Evolutionary conservation across 768 basidiomycete genomes (phyloP), one percentile per base, ranked within the genome.

Genomic region (Pleurotus djamor): DNA sequence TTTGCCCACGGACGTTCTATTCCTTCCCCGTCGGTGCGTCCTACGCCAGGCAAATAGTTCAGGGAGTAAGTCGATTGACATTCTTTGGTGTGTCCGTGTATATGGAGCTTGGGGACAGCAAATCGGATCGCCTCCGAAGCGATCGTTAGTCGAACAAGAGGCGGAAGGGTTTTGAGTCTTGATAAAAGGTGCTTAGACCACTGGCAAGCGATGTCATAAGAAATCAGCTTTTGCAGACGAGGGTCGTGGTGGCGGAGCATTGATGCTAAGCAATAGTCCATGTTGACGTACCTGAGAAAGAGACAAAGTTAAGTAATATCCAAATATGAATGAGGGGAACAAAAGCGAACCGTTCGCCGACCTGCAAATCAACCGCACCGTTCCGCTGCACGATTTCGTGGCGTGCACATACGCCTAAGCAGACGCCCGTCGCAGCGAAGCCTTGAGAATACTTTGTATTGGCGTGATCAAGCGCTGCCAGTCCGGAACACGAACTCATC

Each of bases 21-120:
- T 0, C 66, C 74, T 50, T 81, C 74, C 0, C 77, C 68, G 47
- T 57, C 60, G 10, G 68, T 69, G 5, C 61, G 12, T 3, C 71
- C 73, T 32, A 65, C 63, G 4, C 73, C 68, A 1, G 58, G 37
- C 12, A 60, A 54, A 49, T 68, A 70, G 21, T 71, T 73, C 12
- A 80, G 61, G 1, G 67, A 73, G 48, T 65, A 78, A 2, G 56
- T 55, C 13, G 54, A 58, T 5, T 72, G 71, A 50, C 76, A 77
- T 3, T 60, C 21, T 0, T 63, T 34, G 0, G 65, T 62, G 48
- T 81, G 79, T 0, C 64, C 72, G 2, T 67, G 64, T 13, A 78
- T 65, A 28, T 81, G 79, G 57, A 75, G 77, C 43, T 73, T 72
- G 0, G 76, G 79, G 2, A 80, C 65, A 1, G 65, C 65, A 2